These are phyloP conservation scores for Capsella rubella DNA, from an alignment of 441 rosid species.

Conservation along the genomic window DNA sequence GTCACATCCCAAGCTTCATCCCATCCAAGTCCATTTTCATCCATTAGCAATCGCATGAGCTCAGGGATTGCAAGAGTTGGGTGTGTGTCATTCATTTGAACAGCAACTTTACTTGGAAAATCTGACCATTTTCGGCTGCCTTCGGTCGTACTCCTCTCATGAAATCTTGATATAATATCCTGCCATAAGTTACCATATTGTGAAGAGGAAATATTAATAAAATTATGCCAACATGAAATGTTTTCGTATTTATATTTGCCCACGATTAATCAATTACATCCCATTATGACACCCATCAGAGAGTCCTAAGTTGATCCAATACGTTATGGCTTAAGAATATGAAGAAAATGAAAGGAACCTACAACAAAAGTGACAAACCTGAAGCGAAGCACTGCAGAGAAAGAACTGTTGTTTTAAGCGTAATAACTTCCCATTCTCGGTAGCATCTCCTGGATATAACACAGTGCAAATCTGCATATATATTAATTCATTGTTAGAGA, in stretches of 20 bases:
- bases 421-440: slow-evolving; percentile 91
- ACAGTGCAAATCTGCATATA: slow-evolving; percentile 89
- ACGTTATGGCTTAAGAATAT: slow-evolving; percentile 8
- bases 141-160: slow-evolving; percentile 68
- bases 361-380: slow-evolving; percentile 59
- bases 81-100: slow-evolving; percentile 98
- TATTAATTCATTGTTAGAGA: slow-evolving; percentile 24
- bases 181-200: slow-evolving; percentile 51
- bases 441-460: slow-evolving; percentile 98
- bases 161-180: slow-evolving; percentile 92
- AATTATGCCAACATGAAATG: background rate
- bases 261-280: background rate
- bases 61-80: slow-evolving; percentile 99
- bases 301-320: slow-evolving; percentile 10
- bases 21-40: slow-evolving; percentile 95
- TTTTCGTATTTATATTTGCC: background rate
- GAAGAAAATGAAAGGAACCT: slow-evolving; percentile 29
- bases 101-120: slow-evolving; percentile 90
- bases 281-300: slow-evolving; percentile 11
- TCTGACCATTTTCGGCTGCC: slow-evolving; percentile 84
- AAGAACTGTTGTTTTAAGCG: slow-evolving; percentile 97
- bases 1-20: slow-evolving; percentile 99
- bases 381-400: slow-evolving; percentile 99
- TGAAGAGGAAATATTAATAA: background rate
- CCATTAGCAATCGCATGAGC: slow-evolving; percentile 93